Percentiles rank a stretch among this genome's conserved stretches.
These are phyloP conservation scores for Tolypocladium amazonense DNA, from an alignment of 2,329 filamentous ascomycete species.

Conservation along the genomic window DNA sequence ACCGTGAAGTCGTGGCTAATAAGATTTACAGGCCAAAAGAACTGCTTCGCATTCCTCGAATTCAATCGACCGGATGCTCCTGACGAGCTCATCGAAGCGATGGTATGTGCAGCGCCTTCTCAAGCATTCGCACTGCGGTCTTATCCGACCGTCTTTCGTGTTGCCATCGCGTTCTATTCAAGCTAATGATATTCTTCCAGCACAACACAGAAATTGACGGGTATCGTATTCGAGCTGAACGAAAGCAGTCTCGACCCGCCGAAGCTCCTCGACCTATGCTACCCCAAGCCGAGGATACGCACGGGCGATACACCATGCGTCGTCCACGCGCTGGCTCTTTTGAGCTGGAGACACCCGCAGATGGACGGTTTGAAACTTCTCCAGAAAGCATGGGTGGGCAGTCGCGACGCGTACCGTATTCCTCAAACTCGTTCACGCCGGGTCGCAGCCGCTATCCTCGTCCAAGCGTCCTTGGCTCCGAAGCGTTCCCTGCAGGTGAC, in stretches of 20 bases:
- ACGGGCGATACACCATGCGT: background rate
- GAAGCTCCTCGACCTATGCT: conserved; percentile 8
- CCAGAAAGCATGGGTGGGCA: background rate
- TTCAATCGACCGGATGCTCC: conserved; percentile 25
- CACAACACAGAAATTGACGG: conserved; percentile 20
- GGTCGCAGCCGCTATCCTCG: conserved; percentile 3
- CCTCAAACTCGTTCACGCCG: conserved; percentile 3
- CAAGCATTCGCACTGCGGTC: background rate
- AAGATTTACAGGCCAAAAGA: conserved; percentile 6
- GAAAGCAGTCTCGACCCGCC: conserved; percentile 18
- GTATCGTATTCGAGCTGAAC: conserved; percentile 24
- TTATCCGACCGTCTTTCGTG: background rate
- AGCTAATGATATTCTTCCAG: conserved; percentile 13
- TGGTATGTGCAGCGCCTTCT: conserved; percentile 20
- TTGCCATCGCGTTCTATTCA: background rate
- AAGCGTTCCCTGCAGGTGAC: background rate
- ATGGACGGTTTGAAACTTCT: background rate
- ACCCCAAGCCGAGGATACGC: background rate
- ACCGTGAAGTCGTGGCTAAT: background rate
- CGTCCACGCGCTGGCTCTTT: conserved; percentile 2
- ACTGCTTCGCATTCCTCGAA: conserved; percentile 27
- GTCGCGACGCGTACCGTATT: background rate
- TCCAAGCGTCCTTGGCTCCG: conserved; percentile 4
- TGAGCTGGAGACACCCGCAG: conserved; percentile 1
- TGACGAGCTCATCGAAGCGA: conserved; percentile 21